phyloP scores from a whole-genome alignment of 352 stramenopile genomes.

The Aphanomyces astaci region DNA sequence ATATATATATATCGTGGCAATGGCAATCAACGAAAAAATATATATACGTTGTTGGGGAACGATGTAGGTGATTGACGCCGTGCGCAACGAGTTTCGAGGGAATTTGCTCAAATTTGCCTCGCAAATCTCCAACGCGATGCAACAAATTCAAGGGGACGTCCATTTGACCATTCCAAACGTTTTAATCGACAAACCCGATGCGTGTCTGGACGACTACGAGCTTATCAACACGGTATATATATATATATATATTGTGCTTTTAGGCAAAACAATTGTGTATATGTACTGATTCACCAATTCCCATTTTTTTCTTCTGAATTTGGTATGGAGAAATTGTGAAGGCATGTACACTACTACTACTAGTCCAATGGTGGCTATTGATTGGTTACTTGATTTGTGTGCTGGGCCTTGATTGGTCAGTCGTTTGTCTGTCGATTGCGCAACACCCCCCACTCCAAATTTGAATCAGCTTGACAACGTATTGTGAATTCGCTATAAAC shows the following conservation, averaged over 20 bases:
- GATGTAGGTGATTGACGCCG: constrained; percentile 65
- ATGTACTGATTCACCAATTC: too few species aligned
- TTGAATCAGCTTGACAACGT: too few species aligned
- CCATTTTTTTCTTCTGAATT: too few species aligned
- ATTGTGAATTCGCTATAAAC: too few species aligned
- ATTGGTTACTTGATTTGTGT: too few species aligned
- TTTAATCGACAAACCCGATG: constrained; percentile 81
- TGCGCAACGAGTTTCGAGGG: constrained; percentile 83
- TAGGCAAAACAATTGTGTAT: background rate
- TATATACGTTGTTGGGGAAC: background rate
- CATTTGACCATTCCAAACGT: constrained; percentile 90
- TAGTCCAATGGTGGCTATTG: too few species aligned
- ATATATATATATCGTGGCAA: background rate
- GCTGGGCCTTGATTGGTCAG: too few species aligned
- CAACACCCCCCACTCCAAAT: too few species aligned
- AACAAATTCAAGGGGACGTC: constrained; percentile 92
- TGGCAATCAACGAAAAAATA: background rate
- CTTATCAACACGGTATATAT: constrained; percentile 52
- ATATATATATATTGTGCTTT: too few species aligned
- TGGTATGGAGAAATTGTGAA: too few species aligned
- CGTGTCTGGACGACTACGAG: constrained; percentile 77
- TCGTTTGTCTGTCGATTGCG: too few species aligned
- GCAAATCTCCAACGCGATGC: constrained; percentile 87
- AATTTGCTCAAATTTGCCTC: constrained; percentile 90
- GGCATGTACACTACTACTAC: too few species aligned